Evolutionary conservation across 805 yeast species (phyloP).

Genomic region (Sporopachydermia lactativora): DNA sequence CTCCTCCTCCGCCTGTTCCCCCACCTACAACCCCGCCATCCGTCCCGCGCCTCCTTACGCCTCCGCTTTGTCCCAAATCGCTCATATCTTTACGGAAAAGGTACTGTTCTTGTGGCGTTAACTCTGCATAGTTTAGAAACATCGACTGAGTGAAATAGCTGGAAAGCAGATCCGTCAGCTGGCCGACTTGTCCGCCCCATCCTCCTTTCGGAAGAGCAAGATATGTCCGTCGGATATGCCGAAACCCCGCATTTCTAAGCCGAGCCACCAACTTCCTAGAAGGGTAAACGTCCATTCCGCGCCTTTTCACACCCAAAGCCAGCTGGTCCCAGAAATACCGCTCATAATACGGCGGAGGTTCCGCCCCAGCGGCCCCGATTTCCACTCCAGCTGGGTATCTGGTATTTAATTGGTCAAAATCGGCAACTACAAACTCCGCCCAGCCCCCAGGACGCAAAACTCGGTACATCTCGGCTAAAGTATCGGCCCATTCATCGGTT

Average conservation of each 20-base stretch:
- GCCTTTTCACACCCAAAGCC: constrained; percentile 7
- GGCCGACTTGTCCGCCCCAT: constrained; percentile 20
- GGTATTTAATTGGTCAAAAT: constrained; percentile 12
- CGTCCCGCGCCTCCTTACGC: background rate
- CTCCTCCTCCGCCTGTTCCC: constrained; percentile 24
- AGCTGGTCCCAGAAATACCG: constrained; percentile 7
- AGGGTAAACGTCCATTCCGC: constrained; percentile 10
- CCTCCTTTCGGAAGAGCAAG: constrained; percentile 16
- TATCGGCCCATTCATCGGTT: constrained; percentile 13
- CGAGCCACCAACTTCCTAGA: constrained; percentile 6
- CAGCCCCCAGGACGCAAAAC: constrained; percentile 20
- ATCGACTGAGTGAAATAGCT: constrained; percentile 15
- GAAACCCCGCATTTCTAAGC: constrained; percentile 14
- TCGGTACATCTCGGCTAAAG: constrained; percentile 14
- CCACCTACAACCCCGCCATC: constrained; percentile 6
- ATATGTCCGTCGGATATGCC: constrained; percentile 13
- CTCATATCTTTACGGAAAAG: background rate
- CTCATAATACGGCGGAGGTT: constrained; percentile 7
- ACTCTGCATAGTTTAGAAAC: constrained; percentile 21
- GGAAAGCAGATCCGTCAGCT: constrained; percentile 16
- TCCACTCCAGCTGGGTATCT: background rate
- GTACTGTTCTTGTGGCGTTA: constrained; percentile 5
- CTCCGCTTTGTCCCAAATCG: background rate
- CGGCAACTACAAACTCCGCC: constrained; percentile 15
- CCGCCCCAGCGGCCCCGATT: background rate